phyloP scores from a whole-genome alignment of 306 rosid species.

The Vigna unguiculata region DNA sequence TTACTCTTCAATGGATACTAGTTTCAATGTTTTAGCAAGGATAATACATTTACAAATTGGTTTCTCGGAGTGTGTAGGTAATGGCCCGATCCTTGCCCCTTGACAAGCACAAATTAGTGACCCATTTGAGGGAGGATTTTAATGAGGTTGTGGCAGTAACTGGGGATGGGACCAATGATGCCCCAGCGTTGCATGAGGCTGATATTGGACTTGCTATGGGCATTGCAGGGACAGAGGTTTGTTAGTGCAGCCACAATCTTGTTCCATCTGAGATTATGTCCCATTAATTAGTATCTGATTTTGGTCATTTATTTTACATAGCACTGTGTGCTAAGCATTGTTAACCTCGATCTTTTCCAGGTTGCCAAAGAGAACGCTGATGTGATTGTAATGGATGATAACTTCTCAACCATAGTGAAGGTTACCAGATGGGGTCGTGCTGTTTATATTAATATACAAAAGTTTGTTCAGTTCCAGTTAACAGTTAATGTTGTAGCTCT shows the following conservation, averaged over 20 bases:
- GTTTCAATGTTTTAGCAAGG: slow-evolving; percentile 5
- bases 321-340: slow-evolving; percentile 13
- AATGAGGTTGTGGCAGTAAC: slow-evolving; percentile 93
- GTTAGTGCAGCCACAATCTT: slow-evolving; percentile 35
- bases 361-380: slow-evolving; percentile 98
- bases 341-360: slow-evolving; percentile 49
- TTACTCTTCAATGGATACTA: slow-evolving; percentile 11
- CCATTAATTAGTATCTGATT: slow-evolving; percentile 12
- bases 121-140: slow-evolving; percentile 62
- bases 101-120: slow-evolving; percentile 90
- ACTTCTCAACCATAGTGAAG: slow-evolving; percentile 81
- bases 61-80: slow-evolving; percentile 59
- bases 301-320: background rate
- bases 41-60: slow-evolving; percentile 1
- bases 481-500: slow-evolving; percentile 95
- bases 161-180: slow-evolving; percentile 96
- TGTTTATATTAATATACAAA: slow-evolving; percentile 88
- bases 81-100: slow-evolving; percentile 94
- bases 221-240: slow-evolving; percentile 96
- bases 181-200: slow-evolving; percentile 92
- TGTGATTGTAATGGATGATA: slow-evolving; percentile 90
- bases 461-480: slow-evolving; percentile 95
- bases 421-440: slow-evolving; percentile 91
- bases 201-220: slow-evolving; percentile 98
- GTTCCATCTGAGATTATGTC: background rate